Percentiles rank a stretch among this genome's conserved stretches.
These are phyloP conservation scores for Aegilops sharonensis DNA, from an alignment of 176 grass and related monocot species.

Conservation along the genomic window DNA sequence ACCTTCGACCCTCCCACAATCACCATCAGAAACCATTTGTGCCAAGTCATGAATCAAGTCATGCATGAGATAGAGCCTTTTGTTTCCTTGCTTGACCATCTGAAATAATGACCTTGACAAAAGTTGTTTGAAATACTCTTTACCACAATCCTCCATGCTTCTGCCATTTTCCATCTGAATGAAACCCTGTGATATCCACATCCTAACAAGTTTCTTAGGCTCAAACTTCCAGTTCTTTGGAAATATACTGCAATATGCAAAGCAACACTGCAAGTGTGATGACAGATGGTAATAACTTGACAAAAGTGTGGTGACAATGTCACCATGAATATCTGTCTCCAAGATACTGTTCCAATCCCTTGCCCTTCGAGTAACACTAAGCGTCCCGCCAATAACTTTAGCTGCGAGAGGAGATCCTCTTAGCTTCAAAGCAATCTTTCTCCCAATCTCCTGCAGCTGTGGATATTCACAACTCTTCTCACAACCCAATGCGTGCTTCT, in stretches of 20 bases:
- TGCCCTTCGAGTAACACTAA: not conserved
- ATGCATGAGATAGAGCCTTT: slow-evolving; percentile 39
- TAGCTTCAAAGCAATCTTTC: slow-evolving; percentile 35
- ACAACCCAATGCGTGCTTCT: slow-evolving; percentile 30
- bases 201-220: slow-evolving; percentile 35
- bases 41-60: slow-evolving; percentile 56
- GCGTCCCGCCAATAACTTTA: slow-evolving; percentile 29
- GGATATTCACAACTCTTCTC: slow-evolving; percentile 2
- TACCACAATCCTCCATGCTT: slow-evolving; percentile 48
- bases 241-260: slow-evolving; percentile 57
- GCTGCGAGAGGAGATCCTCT: slow-evolving; percentile 43
- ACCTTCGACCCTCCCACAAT: slow-evolving; percentile 43
- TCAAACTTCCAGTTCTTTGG: slow-evolving; percentile 50
- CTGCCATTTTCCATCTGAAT: slow-evolving; percentile 22
- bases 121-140: slow-evolving; percentile 45
- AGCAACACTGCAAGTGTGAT: slow-evolving; percentile 35
- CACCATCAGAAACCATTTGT: slow-evolving; percentile 40
- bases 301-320: slow-evolving; percentile 28
- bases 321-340: slow-evolving; percentile 27
- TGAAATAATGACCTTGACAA: slow-evolving; percentile 57
- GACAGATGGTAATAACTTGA: slow-evolving; percentile 49
- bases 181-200: slow-evolving; percentile 63
- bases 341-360: slow-evolving; percentile 35
- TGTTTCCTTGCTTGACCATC: not conserved
- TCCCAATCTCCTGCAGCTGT: slow-evolving; percentile 37